phyloP scores from a whole-genome alignment of 768 basidiomycete genomes.

The Lentinula lateritia region DNA sequence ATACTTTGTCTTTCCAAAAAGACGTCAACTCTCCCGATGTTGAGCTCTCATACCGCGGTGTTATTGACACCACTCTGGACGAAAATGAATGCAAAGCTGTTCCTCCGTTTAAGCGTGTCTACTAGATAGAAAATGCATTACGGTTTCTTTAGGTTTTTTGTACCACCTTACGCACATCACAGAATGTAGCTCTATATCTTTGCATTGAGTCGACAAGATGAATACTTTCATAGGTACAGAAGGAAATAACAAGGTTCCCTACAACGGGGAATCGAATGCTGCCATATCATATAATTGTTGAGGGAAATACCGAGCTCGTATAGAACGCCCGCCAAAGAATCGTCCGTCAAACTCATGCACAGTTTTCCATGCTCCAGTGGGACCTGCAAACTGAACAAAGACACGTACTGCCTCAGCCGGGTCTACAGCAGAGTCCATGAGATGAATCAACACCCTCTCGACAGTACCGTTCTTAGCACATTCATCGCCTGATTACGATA shows the following conservation, averaged over 20 bases:
- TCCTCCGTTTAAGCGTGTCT: constrained; percentile 96
- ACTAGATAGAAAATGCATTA: constrained; percentile 36
- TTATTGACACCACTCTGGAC: constrained; percentile 84
- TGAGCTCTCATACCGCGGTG: constrained; percentile 82
- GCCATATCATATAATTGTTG: constrained; percentile 40
- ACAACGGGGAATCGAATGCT: not conserved
- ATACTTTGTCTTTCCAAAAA: constrained; percentile 89
- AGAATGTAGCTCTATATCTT: not conserved
- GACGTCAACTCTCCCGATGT: constrained; percentile 76
- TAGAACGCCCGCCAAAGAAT: constrained; percentile 83
- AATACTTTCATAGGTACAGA: not conserved
- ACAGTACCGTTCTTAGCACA: constrained; percentile 90
- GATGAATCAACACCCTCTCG: constrained; percentile 82
- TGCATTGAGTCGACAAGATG: constrained; percentile 5
- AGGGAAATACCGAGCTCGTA: constrained; percentile 78
- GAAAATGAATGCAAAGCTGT: constrained; percentile 96
- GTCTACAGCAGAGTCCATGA: constrained; percentile 56
- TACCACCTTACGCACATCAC: not conserved
- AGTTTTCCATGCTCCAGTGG: constrained; percentile 93
- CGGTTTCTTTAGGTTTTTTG: not conserved
- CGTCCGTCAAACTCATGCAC: constrained; percentile 90
- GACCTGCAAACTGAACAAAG: constrained; percentile 87
- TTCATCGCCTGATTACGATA: constrained; percentile 62
- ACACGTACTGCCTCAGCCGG: constrained; percentile 85
- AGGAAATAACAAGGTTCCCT: not conserved